Conservation (phyloP, 495 filamentous ascomycete genomes). For the Pyrenopolyporus hunteri region DNA sequence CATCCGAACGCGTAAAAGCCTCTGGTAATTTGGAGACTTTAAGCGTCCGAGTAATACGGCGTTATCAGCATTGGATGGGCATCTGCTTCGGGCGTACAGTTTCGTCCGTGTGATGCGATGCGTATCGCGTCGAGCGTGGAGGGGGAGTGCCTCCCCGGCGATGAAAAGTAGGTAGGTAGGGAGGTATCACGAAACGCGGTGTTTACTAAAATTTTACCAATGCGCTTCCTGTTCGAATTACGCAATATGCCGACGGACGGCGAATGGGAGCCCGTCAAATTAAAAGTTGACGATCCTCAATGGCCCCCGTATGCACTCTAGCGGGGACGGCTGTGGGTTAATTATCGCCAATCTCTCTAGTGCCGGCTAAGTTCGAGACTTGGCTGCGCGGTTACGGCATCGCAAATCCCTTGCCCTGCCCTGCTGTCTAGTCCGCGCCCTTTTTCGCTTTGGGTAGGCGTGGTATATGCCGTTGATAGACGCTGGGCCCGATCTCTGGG, state of each 20-base stretch:
- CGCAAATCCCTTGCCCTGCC: neutral
- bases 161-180: no score
- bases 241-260: neutral
- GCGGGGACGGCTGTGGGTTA: conserved; percentile 16
- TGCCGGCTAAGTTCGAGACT: conserved; percentile 26
- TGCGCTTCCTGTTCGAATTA: neutral
- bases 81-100: no score
- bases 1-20: no score
- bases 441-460: conserved; percentile 24
- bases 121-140: no score
- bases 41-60: no score
- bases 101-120: no score
- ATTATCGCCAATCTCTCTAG: conserved; percentile 21
- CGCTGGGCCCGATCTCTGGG: neutral
- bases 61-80: no score
- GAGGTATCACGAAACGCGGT: no score
- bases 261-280: conserved; percentile 18
- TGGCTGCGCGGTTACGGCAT: conserved; percentile 11
- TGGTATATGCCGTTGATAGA: conserved; percentile 19
- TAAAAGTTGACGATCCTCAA: conserved; percentile 14
- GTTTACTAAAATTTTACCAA: no score
- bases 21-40: no score
- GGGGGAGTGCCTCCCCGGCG: no score
- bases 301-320: conserved; percentile 16
- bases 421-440: neutral